Evolutionary conservation across 495 filamentous ascomycete genomes (phyloP).

Genomic region (Annulohypoxylon bovei): DNA sequence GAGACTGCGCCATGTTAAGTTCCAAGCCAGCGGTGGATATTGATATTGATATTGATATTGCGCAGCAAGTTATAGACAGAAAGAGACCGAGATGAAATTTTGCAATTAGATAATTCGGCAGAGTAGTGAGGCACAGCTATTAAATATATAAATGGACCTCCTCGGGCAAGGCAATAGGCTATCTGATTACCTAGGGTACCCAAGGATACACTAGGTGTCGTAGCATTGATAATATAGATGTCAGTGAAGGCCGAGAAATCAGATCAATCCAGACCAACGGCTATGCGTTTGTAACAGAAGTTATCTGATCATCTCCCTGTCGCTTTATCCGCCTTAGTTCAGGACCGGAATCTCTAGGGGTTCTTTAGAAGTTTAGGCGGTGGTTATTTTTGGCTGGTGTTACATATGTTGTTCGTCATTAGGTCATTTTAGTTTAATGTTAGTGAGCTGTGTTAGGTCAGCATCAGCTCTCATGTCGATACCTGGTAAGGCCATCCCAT

Average conservation of each 20-base stretch:
- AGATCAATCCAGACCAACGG: slow-evolving; percentile 23
- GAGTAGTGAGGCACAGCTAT: neutral
- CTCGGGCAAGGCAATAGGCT: slow-evolving; percentile 16
- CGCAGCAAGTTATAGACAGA: neutral
- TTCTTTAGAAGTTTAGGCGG: neutral
- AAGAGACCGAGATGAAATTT: neutral
- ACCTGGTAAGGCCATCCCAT: neutral
- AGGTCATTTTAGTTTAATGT: too few species aligned
- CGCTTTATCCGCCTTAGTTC: slow-evolving; percentile 6
- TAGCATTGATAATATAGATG: slow-evolving; percentile 8
- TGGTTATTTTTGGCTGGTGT: neutral
- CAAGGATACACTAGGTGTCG: neutral
- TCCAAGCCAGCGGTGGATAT: slow-evolving; percentile 7
- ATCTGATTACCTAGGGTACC: slow-evolving; percentile 4
- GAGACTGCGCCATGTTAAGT: neutral
- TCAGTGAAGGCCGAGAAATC: slow-evolving; percentile 23
- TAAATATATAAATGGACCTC: slow-evolving; percentile 6
- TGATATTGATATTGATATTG: neutral
- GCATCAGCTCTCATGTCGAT: neutral
- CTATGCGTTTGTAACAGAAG: slow-evolving; percentile 14
- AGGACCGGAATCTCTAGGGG: slow-evolving; percentile 1
- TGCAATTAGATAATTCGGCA: neutral
- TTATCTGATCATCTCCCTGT: neutral
- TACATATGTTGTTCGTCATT: neutral
- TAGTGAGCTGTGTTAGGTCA: too few species aligned